These are phyloP conservation scores for Telfairia occidentalis DNA, from an alignment of 331 rosid genomes.

Conservation along the genomic window DNA sequence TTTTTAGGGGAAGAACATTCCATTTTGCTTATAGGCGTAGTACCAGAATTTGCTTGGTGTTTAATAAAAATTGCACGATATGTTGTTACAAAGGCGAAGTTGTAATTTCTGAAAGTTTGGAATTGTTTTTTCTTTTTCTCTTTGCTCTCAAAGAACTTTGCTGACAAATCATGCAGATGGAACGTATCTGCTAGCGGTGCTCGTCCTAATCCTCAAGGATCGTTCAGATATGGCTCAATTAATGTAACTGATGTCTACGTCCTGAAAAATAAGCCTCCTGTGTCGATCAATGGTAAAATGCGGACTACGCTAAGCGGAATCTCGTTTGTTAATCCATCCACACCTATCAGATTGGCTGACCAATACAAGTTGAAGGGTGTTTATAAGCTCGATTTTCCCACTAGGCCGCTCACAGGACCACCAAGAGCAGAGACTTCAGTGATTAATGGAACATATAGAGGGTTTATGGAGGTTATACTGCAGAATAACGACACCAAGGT, in stretches of 20 bases:
- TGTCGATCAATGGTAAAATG: slow-evolving; percentile 47
- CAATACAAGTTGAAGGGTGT: slow-evolving; percentile 54
- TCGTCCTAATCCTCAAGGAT: slow-evolving; percentile 97
- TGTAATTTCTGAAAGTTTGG: not conserved
- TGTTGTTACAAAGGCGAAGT: not conserved
- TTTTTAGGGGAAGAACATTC: not conserved
- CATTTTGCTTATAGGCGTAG: not conserved
- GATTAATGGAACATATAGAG: slow-evolving; percentile 80
- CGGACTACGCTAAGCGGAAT: slow-evolving; percentile 70
- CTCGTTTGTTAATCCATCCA: slow-evolving; percentile 64
- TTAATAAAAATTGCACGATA: not conserved
- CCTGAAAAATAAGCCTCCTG: slow-evolving; percentile 59
- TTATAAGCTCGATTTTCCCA: slow-evolving; percentile 88
- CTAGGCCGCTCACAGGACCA: slow-evolving; percentile 51
- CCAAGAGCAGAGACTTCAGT: slow-evolving; percentile 66
- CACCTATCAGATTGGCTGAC: slow-evolving; percentile 90
- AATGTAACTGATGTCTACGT: slow-evolving; percentile 85
- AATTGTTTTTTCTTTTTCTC: not conserved
- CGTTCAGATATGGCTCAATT: slow-evolving; percentile 90
- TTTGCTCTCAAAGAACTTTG: slow-evolving; percentile 12
- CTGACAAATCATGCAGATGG: slow-evolving; percentile 54
- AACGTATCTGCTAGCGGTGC: slow-evolving; percentile 98
- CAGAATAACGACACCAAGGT: slow-evolving; percentile 93
- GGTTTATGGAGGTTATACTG: slow-evolving; percentile 78
- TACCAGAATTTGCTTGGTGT: not conserved